Evolutionary conservation across 1,284 basidiomycete species (phyloP), one percentile per base, ranked within the genome.

Genomic region (Ceratobasidium sp.): DNA sequence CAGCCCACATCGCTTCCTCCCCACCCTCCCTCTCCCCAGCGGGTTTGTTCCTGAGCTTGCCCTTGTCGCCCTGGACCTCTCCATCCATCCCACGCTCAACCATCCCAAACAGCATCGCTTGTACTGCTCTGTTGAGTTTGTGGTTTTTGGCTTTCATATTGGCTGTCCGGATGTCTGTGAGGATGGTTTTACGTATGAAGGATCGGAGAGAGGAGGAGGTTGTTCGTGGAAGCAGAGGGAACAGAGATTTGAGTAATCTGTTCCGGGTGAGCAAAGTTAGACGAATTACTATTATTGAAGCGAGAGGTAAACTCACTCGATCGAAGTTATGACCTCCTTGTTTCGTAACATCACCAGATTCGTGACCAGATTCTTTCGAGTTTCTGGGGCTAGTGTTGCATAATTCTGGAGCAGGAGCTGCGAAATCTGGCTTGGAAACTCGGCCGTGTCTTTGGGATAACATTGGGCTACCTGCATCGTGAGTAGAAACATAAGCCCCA

Each of bases 1-100:
- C 91, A 1, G 97, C 97, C 97, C 97, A 99, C 87, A 98, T 92
- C 1, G 97, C 96, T 78, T 98, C 97, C 45, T 93, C 92, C 6
- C 89, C 88, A 70, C 84, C 83, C 74, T 83, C 81, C 41, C 83
- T 83, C 73, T 85, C 83, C 72, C 80, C 82, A 77, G 6, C 81
- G 80, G 74, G 82, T 75, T 50, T 80, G 18, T 84, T 84, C 74
- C 87, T 85, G 18, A 86, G 77, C 77, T 91, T 93, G 0, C 91
- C 91, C 82, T 94, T 93, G 84, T 96, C 88, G 52, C 93, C 91
- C 45, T 88, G 78, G 14, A 94, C 88, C 77, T 94, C 90, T 9
- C 84, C 90, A 52, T 90, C 88, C 89, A 97, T 86, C 14, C 94
- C 95, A 41, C 90, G 88, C 80, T 98, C 96, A 6, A 99, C 90